A percentile compares a stretch with the other conserved stretches of the same genome.
These are phyloP conservation scores for Paraglomus occultum DNA, from an alignment of 192 early-diverging fungal genomes.

Conservation along the genomic window DNA sequence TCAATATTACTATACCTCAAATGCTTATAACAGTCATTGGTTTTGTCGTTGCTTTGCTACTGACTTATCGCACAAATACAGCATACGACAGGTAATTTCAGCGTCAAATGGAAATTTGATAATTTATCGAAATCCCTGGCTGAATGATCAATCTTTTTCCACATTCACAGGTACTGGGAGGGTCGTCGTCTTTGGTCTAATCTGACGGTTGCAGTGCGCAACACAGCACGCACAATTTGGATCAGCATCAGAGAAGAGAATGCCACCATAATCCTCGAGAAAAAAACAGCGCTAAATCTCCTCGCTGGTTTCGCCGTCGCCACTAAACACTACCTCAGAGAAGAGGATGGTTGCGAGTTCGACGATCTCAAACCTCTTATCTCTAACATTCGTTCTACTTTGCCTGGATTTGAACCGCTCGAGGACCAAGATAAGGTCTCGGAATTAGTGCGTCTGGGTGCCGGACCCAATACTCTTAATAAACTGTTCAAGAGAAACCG, in stretches of 20 bases:
- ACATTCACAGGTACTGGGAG: conserved; percentile 78
- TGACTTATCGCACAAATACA: conserved; percentile 71
- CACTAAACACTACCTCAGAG: conserved; percentile 82
- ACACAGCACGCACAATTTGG: conserved; percentile 78
- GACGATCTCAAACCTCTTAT: conserved; percentile 69
- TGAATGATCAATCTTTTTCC: conserved; percentile 20
- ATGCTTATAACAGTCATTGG: conserved; percentile 37
- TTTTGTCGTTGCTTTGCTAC: conserved; percentile 48
- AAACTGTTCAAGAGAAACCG: conserved; percentile 18
- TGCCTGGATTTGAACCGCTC: conserved; percentile 18
- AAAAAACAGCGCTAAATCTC: conserved; percentile 69
- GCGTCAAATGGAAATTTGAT: conserved; percentile 47
- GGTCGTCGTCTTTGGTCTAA: conserved; percentile 81
- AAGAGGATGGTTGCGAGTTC: conserved; percentile 65
- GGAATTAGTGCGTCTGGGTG: neutral
- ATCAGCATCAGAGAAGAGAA: conserved; percentile 53
- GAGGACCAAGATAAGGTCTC: neutral
- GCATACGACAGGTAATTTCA: conserved; percentile 55
- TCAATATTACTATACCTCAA: conserved; percentile 17
- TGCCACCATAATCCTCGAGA: conserved; percentile 61
- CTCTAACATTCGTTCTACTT: conserved; percentile 44
- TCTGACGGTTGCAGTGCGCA: conserved; percentile 66
- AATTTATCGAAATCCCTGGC: conserved; percentile 41
- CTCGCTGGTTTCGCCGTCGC: conserved; percentile 75
- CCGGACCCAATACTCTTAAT: neutral